These are phyloP conservation scores for Suhomyces coccinellae DNA, from an alignment of 1,139 yeast species.

Conservation along the genomic window DNA sequence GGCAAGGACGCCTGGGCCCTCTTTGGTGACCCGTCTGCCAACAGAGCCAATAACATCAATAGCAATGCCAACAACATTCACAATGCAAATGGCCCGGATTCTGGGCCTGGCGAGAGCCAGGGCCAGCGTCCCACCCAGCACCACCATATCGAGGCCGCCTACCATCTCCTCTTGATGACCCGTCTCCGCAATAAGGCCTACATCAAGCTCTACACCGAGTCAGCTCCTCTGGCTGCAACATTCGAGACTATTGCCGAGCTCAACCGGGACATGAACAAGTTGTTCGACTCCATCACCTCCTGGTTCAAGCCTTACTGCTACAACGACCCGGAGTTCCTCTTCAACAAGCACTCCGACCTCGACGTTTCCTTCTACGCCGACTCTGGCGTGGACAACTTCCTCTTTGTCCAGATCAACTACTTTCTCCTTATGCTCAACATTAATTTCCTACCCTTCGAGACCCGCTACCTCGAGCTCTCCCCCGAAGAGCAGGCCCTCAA, in stretches of 20 bases:
- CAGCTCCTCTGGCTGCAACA: background rate
- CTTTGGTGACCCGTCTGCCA: conserved; percentile 3
- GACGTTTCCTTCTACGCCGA: background rate
- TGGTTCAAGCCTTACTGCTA: conserved; percentile 6
- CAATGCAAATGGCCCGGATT: too few relatives aligned
- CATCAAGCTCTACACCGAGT: conserved; percentile 5
- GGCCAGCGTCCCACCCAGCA: background rate
- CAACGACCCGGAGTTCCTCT: conserved; percentile 7
- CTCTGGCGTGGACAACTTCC: conserved; percentile 17
- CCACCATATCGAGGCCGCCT: conserved; percentile 11
- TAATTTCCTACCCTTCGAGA: conserved; percentile 28
- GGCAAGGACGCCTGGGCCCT: conserved; percentile 15
- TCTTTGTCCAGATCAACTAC: conserved; percentile 29
- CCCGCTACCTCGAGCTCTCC: conserved; percentile 16
- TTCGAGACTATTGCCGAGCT: background rate
- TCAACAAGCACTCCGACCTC: background rate
- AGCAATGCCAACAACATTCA: too few relatives aligned
- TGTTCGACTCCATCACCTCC: conserved; percentile 1
- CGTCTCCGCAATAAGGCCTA: conserved; percentile 5
- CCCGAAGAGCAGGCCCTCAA: conserved; percentile 19
- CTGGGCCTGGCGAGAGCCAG: too few relatives aligned
- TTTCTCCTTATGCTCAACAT: conserved; percentile 38
- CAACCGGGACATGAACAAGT: conserved; percentile 3
- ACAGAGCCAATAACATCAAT: background rate
- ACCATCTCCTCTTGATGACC: conserved; percentile 3